Base-by-base conservation (phyloP, 352 stramenopile species). In the Pythium periplocum region DNA sequence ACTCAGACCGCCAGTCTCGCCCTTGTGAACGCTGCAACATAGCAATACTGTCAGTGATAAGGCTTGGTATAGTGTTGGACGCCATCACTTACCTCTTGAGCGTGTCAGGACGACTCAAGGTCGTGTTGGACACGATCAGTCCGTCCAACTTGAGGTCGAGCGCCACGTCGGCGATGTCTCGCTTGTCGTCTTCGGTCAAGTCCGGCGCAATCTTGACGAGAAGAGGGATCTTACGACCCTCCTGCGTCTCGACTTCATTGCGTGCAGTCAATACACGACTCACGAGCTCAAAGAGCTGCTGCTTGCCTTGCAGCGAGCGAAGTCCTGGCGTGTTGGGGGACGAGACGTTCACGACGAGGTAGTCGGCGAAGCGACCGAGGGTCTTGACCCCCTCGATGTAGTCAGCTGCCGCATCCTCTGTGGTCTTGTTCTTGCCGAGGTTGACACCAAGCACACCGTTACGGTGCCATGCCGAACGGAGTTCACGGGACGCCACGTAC, bases 191-290 rank as follows among this genome's bases (percentile, higher is more conserved):
- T 12, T 86, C 62, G 3, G 70, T 96, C 37, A 99, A 82, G 72
- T 99, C 97, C 1, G 97, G 97, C 31, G 96, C 93, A 51, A 99
- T 93, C 75, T 99, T 99, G 34, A 99, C 87, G 26, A 99, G 83
- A 10, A 99, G 58, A 17, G 96, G 95, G 38, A 97, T 86, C 56
- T 57, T 63, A 50, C 77, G 75, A 34, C 75, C 68, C 53, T 90
- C 78, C 11, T 65, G 39, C 26, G 59, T 59, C 32, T 85, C 71
- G 6, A 94, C 65, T 36, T 75, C 66, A 52, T 95, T 64, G 17
- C 85, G 82, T 0, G 81, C 81, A 17, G 80, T 62, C 6, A 95
- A 48, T 10, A 95, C 84, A 6, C 73, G 78, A 31, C 65, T 75
- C 17, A 96, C 61, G 9, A 96, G 71, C 5, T 82, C 73, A 51